Conservation (phyloP, 306 rosid genomes). For the Leucaena leucocephala region DNA sequence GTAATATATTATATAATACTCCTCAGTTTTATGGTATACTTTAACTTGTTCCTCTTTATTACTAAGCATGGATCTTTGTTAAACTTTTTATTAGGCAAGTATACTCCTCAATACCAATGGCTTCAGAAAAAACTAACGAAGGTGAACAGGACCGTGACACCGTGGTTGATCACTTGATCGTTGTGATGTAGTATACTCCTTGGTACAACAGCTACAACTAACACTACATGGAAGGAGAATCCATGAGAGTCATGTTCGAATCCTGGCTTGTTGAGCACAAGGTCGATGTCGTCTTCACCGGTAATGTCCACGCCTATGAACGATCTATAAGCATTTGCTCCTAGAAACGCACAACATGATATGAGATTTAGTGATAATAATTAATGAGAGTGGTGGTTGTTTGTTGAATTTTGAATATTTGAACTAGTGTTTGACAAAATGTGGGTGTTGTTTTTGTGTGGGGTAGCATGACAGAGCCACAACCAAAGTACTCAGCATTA, state of each 20-base stretch:
- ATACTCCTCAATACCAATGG: conserved; percentile 86
- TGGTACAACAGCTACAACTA: conserved; percentile 69
- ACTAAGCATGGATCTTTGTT: neutral
- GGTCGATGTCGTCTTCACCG: conserved; percentile 84
- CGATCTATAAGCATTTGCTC: conserved; percentile 61
- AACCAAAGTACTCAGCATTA: conserved; percentile 78
- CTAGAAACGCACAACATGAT: neutral
- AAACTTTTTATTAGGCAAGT: conserved; percentile 52
- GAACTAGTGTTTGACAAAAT: no score
- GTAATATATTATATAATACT: conserved; percentile 38
- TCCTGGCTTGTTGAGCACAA: conserved; percentile 69
- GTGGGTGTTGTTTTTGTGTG: neutral
- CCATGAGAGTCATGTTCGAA: conserved; percentile 79
- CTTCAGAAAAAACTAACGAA: conserved; percentile 62
- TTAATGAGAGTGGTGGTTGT: no score
- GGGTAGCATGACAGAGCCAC: conserved; percentile 85
- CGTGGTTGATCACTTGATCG: conserved; percentile 92
- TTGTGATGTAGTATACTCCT: conserved; percentile 84
- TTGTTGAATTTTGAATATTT: no score
- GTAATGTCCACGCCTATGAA: conserved; percentile 95
- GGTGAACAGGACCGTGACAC: conserved; percentile 80
- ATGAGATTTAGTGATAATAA: neutral
- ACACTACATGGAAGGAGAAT: conserved; percentile 95
- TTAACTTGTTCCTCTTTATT: neutral
- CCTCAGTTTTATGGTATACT: neutral